A percentile compares a stretch with the other conserved stretches of the same genome.
phyloP scores from a whole-genome alignment of 2,329 filamentous ascomycete genomes.

The Aspergillus quadrilineatus region DNA sequence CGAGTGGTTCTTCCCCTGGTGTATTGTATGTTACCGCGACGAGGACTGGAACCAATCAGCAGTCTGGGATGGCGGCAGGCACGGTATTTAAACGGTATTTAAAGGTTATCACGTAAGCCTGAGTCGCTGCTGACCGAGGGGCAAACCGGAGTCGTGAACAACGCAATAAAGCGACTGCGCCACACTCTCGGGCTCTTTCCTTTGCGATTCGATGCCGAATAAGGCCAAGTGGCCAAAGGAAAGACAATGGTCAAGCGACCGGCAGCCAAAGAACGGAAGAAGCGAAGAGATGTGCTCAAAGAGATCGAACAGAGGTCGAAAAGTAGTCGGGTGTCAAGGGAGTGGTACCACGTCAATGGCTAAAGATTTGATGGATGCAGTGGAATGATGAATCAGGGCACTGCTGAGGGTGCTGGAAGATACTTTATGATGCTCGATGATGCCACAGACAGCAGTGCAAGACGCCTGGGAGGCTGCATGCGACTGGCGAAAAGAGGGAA shows the following conservation, averaged over 20 bases:
- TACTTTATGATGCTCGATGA: slow-evolving; percentile 13
- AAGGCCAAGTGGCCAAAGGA: slow-evolving; percentile 8
- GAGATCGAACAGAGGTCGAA: not conserved
- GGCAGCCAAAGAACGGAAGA: slow-evolving; percentile 12
- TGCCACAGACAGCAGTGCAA: not conserved
- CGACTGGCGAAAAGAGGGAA: slow-evolving; percentile 1
- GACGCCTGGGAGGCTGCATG: not conserved
- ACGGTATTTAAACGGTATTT: not conserved
- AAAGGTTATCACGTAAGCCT: not conserved
- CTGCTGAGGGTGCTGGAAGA: slow-evolving; percentile 9
- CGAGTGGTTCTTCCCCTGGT: not conserved
- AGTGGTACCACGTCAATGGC: slow-evolving; percentile 22
- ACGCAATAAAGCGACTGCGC: slow-evolving; percentile 15
- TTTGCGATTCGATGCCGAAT: not conserved
- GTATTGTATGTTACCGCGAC: not conserved
- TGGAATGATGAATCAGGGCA: slow-evolving; percentile 13
- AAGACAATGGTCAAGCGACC: not conserved
- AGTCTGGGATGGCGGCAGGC: not conserved
- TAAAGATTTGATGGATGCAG: slow-evolving; percentile 2
- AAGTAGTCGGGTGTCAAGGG: slow-evolving; percentile 7
- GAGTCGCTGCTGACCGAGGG: slow-evolving; percentile 14
- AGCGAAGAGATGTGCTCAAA: not conserved
- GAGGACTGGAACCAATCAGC: not conserved
- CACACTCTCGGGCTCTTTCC: slow-evolving; percentile 6
- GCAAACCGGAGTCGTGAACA: slow-evolving; percentile 7